These are phyloP conservation scores for Pythium utonaiense DNA, from an alignment of 352 stramenopile genomes.

Conservation along the genomic window DNA sequence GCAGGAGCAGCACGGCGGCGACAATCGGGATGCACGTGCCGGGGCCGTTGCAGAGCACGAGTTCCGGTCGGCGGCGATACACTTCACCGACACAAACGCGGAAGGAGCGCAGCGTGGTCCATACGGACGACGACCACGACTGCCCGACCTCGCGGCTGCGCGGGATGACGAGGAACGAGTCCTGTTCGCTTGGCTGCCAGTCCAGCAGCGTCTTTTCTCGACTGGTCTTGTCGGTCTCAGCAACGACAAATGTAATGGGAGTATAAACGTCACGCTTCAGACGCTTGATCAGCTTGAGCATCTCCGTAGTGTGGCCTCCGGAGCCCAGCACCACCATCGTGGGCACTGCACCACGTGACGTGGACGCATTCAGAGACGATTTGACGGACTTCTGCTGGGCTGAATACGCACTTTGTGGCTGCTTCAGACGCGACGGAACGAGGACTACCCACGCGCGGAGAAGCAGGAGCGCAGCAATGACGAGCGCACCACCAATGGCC, in stretches of 20 bases:
- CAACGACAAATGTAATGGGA: conserved; percentile 88
- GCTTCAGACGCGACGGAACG: conserved; percentile 16
- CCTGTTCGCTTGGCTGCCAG: conserved; percentile 38
- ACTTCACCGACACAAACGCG: conserved; percentile 74
- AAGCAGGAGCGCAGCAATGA: not conserved
- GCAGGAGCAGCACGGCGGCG: conserved; percentile 76
- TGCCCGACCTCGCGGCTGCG: conserved; percentile 93
- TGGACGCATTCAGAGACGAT: not conserved
- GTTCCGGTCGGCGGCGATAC: conserved; percentile 62
- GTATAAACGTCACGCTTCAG: conserved; percentile 77
- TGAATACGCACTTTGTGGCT: conserved; percentile 11
- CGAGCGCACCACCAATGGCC: not conserved
- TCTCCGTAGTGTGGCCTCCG: conserved; percentile 93
- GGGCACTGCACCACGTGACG: conserved; percentile 23
- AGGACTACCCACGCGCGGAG: conserved; percentile 18
- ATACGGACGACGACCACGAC: conserved; percentile 87
- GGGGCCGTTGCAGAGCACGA: conserved; percentile 94
- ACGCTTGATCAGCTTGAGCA: conserved; percentile 90
- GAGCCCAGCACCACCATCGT: conserved; percentile 86
- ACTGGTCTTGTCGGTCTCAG: conserved; percentile 90
- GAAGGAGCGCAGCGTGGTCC: conserved; percentile 84
- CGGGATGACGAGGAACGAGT: conserved; percentile 83
- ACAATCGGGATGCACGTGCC: conserved; percentile 93
- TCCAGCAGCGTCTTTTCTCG: conserved; percentile 67
- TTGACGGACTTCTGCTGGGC: conserved; percentile 3